These are phyloP conservation scores for Scheffersomyces quercinus DNA, from an alignment of 1,139 yeast species.

Conservation along the genomic window DNA sequence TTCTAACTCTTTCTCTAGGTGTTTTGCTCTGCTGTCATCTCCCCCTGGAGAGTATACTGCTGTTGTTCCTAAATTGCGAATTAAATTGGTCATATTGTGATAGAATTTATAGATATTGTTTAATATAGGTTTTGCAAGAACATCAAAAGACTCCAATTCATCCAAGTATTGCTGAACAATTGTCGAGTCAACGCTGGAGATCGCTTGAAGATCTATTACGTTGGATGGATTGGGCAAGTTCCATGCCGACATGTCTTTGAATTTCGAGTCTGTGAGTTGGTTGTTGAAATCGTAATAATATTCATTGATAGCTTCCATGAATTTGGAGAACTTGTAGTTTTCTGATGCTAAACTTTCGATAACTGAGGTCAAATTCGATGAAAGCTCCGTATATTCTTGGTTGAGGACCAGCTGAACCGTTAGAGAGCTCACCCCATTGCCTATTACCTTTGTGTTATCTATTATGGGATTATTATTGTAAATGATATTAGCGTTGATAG, in stretches of 20 bases:
- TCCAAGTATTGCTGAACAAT: slow-evolving; percentile 23
- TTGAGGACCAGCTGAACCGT: slow-evolving; percentile 17
- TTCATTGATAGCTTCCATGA: slow-evolving; percentile 29
- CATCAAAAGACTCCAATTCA: slow-evolving; percentile 41
- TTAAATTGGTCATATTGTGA: slow-evolving; percentile 23
- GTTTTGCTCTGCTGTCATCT: slow-evolving; percentile 18
- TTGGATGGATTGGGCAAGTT: slow-evolving; percentile 37
- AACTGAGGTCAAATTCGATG: slow-evolving; percentile 38
- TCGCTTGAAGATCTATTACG: slow-evolving; percentile 26
- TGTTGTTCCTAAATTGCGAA: slow-evolving; percentile 10
- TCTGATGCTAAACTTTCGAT: slow-evolving; percentile 43
- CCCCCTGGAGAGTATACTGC: slow-evolving; percentile 2
- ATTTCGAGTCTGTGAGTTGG: slow-evolving; percentile 21
- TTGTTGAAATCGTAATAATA: slow-evolving; percentile 30
- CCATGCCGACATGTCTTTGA: slow-evolving; percentile 9
- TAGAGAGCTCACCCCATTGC: background rate
- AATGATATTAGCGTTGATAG: slow-evolving; percentile 27
- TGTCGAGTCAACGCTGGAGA: slow-evolving; percentile 18
- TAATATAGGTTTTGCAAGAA: slow-evolving; percentile 34
- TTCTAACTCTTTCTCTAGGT: slow-evolving; percentile 38
- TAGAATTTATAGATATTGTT: slow-evolving; percentile 19
- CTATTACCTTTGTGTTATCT: slow-evolving; percentile 23
- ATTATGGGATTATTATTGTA: slow-evolving; percentile 37
- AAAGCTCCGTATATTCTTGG: slow-evolving; percentile 39
- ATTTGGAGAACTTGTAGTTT: slow-evolving; percentile 37